Evolutionary conservation across 148 eudicot genomes (phyloP), one percentile per base, ranked within the genome.

Genomic region (Rhododendron ovatum): DNA sequence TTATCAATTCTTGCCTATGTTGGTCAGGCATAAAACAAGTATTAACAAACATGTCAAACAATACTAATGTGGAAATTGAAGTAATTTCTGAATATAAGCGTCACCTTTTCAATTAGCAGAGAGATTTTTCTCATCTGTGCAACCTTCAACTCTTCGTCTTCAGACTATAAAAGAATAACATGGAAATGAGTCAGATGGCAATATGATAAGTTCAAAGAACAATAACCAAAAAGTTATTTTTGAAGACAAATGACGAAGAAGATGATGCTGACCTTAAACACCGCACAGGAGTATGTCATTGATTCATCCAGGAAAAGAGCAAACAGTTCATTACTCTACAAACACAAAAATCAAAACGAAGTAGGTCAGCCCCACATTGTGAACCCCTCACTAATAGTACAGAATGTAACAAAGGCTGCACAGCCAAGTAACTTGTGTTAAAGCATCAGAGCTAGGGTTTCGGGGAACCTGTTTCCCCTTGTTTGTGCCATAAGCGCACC

Each of bases 251-350:
- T 48, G 37, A 61, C 30, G 28, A 81, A 76, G 51, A 76, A 50
- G 35, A 30, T 74, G 75, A 89, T 59, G 75, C 90, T 90, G 37
- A 95, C 99, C 99, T 97, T 91, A 78, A 98, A 98, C 82, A 95
- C 83, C 22, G 99, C 99, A 86, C 92, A 94, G 9, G 99, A 98
- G 85, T 98, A 98, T 78, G 96, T 94, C 98, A 98, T 98, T 80
- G 99, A 94, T 67, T 98, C 98, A 67, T 98, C 99, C 94, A 98
- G 87, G 87, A 95, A 98, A 63, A 98, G 94, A 30, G 96, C 90
- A 88, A 98, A 98, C 85, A 98, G 91, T 75, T 95, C 98, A 82
- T 98, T 98, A 86, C 98, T 95, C 99, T 98, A 92, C 3, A 74
- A 87, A 88, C 20, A 76, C 37, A 33, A 51, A 86, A 33, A 86